phyloP scores from a whole-genome alignment of 2,329 filamentous ascomycete species.

The Byssoonygena ceratinophila region DNA sequence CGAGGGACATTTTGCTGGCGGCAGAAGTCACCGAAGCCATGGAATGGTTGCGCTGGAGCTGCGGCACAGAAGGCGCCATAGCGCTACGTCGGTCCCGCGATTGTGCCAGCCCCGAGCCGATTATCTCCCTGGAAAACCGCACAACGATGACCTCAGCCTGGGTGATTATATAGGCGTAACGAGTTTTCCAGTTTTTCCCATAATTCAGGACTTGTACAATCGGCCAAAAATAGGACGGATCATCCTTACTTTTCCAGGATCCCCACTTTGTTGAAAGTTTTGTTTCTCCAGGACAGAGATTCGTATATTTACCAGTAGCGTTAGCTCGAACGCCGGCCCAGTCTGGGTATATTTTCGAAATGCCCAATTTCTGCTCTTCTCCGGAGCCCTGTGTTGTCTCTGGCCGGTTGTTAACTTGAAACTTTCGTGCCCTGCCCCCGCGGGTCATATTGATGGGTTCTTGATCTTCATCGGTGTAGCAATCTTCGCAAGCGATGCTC shows the following conservation, averaged over 20 bases:
- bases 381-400: background rate
- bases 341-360: background rate
- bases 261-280: constrained; percentile 11
- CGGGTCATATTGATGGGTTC: background rate
- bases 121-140: constrained; percentile 5
- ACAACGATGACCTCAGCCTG: constrained; percentile 11
- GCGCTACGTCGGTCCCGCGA: background rate
- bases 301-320: background rate
- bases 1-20: constrained; percentile 2
- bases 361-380: background rate
- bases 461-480: background rate
- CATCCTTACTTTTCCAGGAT: background rate
- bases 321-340: background rate
- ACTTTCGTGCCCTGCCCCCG: background rate
- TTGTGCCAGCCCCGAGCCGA: constrained; percentile 9
- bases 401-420: background rate
- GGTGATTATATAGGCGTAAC: constrained; percentile 14
- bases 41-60: background rate
- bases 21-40: background rate
- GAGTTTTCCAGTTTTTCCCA: constrained; percentile 2
- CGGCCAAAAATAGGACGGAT: background rate
- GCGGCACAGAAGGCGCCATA: background rate
- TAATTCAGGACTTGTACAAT: constrained; percentile 5
- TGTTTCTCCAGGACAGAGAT: constrained; percentile 8
- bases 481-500: background rate